phyloP scores from a whole-genome alignment of 345 rosid genomes.

The Gossypium sturtianum region DNA sequence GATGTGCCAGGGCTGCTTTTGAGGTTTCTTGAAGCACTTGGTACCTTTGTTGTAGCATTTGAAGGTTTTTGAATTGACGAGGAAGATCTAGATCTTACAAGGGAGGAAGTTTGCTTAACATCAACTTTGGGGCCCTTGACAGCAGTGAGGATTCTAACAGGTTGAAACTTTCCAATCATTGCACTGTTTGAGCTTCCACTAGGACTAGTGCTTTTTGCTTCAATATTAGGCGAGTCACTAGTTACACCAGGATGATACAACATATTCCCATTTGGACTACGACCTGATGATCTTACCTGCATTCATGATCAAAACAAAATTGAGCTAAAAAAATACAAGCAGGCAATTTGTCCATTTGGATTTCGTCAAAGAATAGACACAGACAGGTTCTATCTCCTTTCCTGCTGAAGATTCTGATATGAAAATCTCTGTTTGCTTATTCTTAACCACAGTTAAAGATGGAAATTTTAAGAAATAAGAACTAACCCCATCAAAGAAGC shows the following conservation, averaged over 20 bases:
- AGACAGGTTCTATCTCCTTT: not conserved
- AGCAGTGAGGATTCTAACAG: slow-evolving; percentile 25
- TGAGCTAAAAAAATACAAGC: not conserved
- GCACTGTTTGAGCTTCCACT: slow-evolving; percentile 29
- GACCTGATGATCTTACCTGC: slow-evolving; percentile 46
- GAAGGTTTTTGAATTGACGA: slow-evolving; percentile 34
- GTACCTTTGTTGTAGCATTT: slow-evolving; percentile 27
- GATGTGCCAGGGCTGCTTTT: slow-evolving; percentile 32
- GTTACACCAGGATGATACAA: slow-evolving; percentile 30
- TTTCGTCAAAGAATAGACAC: slow-evolving; percentile 2
- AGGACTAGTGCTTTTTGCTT: slow-evolving; percentile 25
- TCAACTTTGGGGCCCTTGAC: slow-evolving; percentile 24
- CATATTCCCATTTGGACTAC: slow-evolving; percentile 42
- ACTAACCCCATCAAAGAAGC: slow-evolving; percentile 95
- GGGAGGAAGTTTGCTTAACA: slow-evolving; percentile 22
- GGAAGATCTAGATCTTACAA: slow-evolving; percentile 23
- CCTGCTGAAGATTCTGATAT: not conserved
- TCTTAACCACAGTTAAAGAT: not conserved
- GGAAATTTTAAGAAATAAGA: slow-evolving; percentile 19
- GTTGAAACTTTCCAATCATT: slow-evolving; percentile 45
- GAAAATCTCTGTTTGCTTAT: slow-evolving; percentile 5
- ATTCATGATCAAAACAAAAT: slow-evolving; percentile 14
- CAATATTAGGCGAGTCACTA: slow-evolving; percentile 31
- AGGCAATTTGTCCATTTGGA: slow-evolving; percentile 6
- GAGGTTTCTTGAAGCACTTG: slow-evolving; percentile 32